Conservation (phyloP, 2,329 filamentous ascomycete species). For the Onygena corvina region DNA sequence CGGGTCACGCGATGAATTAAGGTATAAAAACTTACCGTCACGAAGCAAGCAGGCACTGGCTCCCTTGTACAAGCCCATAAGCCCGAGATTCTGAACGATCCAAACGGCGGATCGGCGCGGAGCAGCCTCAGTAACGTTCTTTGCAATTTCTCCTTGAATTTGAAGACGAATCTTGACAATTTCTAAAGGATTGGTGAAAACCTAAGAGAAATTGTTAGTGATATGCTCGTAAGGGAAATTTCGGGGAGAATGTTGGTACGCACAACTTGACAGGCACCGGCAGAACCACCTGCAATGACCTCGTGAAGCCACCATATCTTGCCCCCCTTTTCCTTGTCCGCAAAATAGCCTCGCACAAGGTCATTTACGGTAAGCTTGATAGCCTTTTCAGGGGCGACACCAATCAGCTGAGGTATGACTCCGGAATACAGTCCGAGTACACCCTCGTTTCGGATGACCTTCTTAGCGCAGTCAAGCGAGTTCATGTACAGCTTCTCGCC, state of each 20-base stretch:
- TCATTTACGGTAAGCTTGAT: conserved; percentile 99
- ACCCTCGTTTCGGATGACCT: conserved; percentile 87
- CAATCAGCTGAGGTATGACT: conserved; percentile 85
- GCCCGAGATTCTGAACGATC: conserved; percentile 91
- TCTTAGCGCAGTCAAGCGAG: conserved; percentile 86
- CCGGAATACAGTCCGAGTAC: conserved; percentile 84
- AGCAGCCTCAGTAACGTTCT: conserved; percentile 60
- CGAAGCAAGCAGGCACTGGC: conserved; percentile 87
- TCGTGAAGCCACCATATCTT: conserved; percentile 61
- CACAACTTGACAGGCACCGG: conserved; percentile 92
- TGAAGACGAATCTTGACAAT: conserved; percentile 99
- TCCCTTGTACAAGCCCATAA: conserved; percentile 92
- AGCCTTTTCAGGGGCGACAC: conserved; percentile 97
- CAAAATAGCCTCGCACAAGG: conserved; percentile 64
- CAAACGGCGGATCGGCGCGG: conserved; percentile 90
- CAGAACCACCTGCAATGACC: conserved; percentile 74
- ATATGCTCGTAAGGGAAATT: background rate
- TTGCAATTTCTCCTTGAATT: conserved; percentile 90
- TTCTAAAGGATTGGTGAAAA: conserved; percentile 95
- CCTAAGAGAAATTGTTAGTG: conserved; percentile 36
- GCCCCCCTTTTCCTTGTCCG: conserved; percentile 60
- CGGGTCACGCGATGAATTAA: background rate
- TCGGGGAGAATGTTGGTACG: conserved; percentile 32
- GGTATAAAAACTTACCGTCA: conserved; percentile 41
- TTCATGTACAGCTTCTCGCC: conserved; percentile 93